Evolutionary conservation across 164 flowering plant genomes (phyloP), one percentile per base, ranked within the genome.

Genomic region (Annona squamosa): DNA sequence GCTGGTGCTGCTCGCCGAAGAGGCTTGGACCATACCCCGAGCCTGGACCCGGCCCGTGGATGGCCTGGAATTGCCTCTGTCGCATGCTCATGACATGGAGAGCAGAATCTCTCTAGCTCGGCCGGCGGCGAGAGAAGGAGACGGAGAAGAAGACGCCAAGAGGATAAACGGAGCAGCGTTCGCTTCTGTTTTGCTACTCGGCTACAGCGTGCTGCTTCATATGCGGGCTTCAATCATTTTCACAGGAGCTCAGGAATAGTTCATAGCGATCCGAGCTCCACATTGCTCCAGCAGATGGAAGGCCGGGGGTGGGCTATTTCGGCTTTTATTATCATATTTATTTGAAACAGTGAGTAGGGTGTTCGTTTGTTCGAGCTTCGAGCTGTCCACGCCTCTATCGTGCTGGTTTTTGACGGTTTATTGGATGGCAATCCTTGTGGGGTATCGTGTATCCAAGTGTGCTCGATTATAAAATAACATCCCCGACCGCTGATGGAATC

Each of bases 21-120:
- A 42, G 46, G 65, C n/a, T 56, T 16, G 17, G 59, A 52, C 59
- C 59, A 16, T 52, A 52, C 59, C 59, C 59, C 59, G 59, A 52
- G 13, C 59, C 59, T 41, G 18, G 46, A 19, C 70, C 75, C 68
- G 0, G 18, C 63, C 70, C 48, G n/a, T 52, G 73, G 73, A 52
- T 16, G 59, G 63, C 63, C 45, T 52, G 72, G n/a, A 48, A 67
- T 26, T 62, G 73, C 41, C 73, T 67, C 46, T 71, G 48, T 19
- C 73, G 73, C 65, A 62, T 13, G 59, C 59, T 52, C 59, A 52
- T 52, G 59, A 52, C 59, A 52, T 52, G 13, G 59, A 52, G 52
- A 4, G 9, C 59, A 7, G 13, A 7, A 10, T 5, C 59, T 52
- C 59, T 0, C 59, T 12, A 3, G 37, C 18, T 19, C 0, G n/a